Evolutionary conservation across 345 rosid species (phyloP).

Genomic region (Aegle marmelos): DNA sequence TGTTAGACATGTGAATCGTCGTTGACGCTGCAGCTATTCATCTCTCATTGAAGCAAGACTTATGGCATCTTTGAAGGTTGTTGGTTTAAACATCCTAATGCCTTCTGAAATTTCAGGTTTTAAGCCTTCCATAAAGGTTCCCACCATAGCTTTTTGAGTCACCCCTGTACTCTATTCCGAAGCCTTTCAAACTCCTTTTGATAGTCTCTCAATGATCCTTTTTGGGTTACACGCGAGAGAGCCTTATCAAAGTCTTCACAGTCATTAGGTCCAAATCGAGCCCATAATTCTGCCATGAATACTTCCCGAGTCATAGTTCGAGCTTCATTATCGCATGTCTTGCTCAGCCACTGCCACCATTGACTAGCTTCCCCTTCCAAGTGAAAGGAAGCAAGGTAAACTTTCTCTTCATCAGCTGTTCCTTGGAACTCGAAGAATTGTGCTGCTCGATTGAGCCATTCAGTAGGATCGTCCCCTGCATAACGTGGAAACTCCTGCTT

Average conservation of each 20-base stretch:
- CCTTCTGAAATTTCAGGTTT: not conserved
- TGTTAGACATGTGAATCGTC: not conserved
- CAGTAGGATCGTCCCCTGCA: too few species aligned
- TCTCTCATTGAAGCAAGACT: not conserved
- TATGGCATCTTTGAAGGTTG: not conserved
- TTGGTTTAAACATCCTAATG: not conserved
- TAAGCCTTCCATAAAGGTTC: not conserved
- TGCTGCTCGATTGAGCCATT: too few species aligned
- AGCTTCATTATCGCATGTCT: not conserved
- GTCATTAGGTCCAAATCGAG: not conserved
- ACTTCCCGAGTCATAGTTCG: not conserved
- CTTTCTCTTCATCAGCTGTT: too few species aligned
- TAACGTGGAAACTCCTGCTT: too few species aligned
- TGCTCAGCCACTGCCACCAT: not conserved
- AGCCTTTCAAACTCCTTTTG: not conserved
- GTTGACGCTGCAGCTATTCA: not conserved
- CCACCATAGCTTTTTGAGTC: not conserved
- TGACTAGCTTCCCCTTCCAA: not conserved
- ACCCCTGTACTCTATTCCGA: not conserved
- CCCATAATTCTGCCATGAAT: not conserved
- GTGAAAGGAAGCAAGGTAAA: not conserved
- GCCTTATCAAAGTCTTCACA: slow-evolving; percentile 2
- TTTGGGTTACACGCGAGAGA: not conserved
- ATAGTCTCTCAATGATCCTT: not conserved
- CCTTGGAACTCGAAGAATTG: too few species aligned